Base-by-base conservation (phyloP, 495 filamentous ascomycete genomes). In the Lophium mytilinum region DNA sequence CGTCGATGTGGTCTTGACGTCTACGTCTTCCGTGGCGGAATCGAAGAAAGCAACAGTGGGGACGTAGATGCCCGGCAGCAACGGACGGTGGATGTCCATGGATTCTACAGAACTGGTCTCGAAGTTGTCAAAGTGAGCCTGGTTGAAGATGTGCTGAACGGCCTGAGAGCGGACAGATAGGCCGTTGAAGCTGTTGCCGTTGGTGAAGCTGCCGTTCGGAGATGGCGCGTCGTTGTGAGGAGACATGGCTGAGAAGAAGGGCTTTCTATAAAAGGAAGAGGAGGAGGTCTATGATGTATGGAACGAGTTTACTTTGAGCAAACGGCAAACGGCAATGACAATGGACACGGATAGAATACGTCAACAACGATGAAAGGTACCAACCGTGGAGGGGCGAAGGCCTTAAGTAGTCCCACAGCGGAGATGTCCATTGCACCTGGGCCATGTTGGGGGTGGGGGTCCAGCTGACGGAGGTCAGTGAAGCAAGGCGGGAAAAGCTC, bases 1-100 rank as follows among this genome's bases (percentile, higher is more conserved):
- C 53, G 76, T 83, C 53, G 80, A 78, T 49, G 83, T 85, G 37
- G 86, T 86, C 37, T 78, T 71, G 9, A 84, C 68, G 63, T 94
- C 88, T 15, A 85, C 66, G 37, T 83, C 80, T 64, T 71, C 69
- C n/a, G 60, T 65, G 47, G 57, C 46, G 14, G 62, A 54, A n/a
- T 71, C 59, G 55, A 71, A 71, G 63, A 71, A 69, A 8, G 68
- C 64, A 4, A 70, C 66, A 1, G 66, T 70, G n/a, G 69, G 69
- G n/a, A 70, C 69, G 55, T 72, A 72, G 55, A 72, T 63, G 42
- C 69, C 69, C 1, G 66, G 63, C 17, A 61, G 46, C 39, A 71
- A 51, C 12, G 64, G 51, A 11, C 67, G 65, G 21, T 55, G 60
- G 21, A 68, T 59, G 52, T 64, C 62, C 30, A 35, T 53, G 15